phyloP scores from a whole-genome alignment of 2,329 filamentous ascomycete species.

The Neofusicoccum laricinum region DNA sequence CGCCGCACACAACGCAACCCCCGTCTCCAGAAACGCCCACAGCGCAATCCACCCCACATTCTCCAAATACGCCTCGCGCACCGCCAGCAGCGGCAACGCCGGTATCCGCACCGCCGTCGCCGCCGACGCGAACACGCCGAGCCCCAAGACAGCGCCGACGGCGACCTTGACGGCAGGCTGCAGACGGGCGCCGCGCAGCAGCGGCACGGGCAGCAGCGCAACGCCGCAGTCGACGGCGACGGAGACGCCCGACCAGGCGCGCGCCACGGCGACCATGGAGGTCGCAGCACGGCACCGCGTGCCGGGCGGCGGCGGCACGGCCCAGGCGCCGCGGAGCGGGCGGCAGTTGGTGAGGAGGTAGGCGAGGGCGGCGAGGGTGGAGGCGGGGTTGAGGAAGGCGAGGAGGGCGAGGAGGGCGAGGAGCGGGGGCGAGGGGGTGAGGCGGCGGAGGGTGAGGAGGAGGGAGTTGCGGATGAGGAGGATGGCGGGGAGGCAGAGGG shows the following conservation, averaged over 20 bases:
- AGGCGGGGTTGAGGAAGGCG: background rate
- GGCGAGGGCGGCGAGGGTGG: background rate
- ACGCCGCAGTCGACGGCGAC: background rate
- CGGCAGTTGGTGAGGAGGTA: background rate
- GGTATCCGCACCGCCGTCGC: no score
- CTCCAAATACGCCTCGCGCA: no score
- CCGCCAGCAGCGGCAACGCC: no score
- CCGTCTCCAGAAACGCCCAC: background rate
- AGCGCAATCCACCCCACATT: background rate
- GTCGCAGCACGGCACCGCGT: background rate
- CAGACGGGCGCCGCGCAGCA: background rate
- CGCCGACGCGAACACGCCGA: background rate
- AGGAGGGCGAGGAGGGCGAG: background rate
- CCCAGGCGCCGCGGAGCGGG: background rate
- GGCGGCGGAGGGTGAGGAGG: background rate
- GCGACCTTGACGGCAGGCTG: background rate
- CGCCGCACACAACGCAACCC: background rate
- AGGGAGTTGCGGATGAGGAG: conserved; percentile 22
- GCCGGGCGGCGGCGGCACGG: background rate
- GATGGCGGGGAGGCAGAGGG: conserved; percentile 21
- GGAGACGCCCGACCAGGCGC: background rate
- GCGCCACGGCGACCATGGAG: background rate
- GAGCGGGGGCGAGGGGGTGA: background rate
- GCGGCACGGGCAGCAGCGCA: background rate
- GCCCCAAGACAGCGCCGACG: background rate